Conservation (phyloP, 1,284 basidiomycete species). For the Ustilago shanxiensis region DNA sequence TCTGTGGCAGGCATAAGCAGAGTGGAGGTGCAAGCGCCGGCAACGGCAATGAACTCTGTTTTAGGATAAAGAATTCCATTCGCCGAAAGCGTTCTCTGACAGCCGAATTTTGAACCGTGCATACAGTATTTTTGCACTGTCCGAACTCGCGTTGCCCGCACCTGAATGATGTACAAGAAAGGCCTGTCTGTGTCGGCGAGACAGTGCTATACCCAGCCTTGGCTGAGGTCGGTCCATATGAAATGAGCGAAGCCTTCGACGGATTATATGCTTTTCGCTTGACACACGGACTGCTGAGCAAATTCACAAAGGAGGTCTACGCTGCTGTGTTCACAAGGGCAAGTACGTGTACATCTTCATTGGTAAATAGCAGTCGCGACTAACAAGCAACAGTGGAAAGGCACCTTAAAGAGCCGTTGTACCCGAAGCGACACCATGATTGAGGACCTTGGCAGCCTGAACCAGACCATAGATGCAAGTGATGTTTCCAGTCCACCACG, state of each 20-base stretch:
- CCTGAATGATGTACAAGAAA: too few species aligned
- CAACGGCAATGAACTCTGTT: neutral
- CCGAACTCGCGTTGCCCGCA: neutral
- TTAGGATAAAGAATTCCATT: neutral
- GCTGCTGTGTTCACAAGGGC: neutral
- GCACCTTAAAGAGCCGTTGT: constrained; percentile 35
- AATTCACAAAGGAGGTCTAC: neutral
- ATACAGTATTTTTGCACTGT: neutral
- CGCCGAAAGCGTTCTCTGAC: neutral
- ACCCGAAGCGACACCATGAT: constrained; percentile 39
- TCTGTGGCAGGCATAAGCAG: neutral
- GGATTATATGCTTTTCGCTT: too few species aligned
- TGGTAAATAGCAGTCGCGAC: neutral
- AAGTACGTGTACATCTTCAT: neutral
- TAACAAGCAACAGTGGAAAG: too few species aligned
- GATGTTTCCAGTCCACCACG: constrained; percentile 51
- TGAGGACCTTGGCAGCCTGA: constrained; percentile 48
- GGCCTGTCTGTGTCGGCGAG: neutral
- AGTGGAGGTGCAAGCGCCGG: neutral
- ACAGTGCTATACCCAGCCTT: neutral
- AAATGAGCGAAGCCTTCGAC: too few species aligned
- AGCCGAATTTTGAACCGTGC: neutral
- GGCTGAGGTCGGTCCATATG: too few species aligned
- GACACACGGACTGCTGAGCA: neutral
- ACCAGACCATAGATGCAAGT: constrained; percentile 48